phyloP scores from a whole-genome alignment of 768 basidiomycete species.

The Auricularia cornea region DNA sequence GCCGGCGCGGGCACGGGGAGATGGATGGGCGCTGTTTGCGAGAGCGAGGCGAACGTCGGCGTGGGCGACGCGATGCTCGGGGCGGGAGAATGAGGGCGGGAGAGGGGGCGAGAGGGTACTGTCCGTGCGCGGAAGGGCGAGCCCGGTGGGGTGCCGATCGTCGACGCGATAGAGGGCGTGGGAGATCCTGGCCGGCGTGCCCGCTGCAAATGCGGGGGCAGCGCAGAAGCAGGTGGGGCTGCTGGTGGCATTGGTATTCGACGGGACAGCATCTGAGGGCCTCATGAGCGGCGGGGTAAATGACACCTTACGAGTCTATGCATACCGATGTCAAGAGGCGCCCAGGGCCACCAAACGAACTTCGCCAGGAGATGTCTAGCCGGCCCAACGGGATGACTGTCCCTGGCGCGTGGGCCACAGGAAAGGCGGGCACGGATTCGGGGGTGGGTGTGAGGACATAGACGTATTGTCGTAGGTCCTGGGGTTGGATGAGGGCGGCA shows the following conservation, averaged over 20 bases:
- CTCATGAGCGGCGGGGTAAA: background rate
- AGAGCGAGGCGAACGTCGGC: constrained; percentile 16
- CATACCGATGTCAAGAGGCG: constrained; percentile 73
- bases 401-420: constrained; percentile 50
- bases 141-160: constrained; percentile 18
- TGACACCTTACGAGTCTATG: constrained; percentile 1
- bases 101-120: constrained; percentile 41
- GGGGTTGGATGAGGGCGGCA: constrained; percentile 69
- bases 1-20: constrained; percentile 14
- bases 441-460: constrained; percentile 59
- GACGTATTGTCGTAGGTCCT: constrained; percentile 80
- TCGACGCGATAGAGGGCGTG: constrained; percentile 10
- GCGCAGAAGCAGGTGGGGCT: constrained; percentile 53
- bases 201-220: constrained; percentile 71
- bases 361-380: constrained; percentile 83
- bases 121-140: constrained; percentile 31
- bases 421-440: constrained; percentile 26
- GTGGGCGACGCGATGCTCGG: constrained; percentile 44
- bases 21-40: constrained; percentile 33
- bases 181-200: constrained; percentile 9
- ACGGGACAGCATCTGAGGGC: constrained; percentile 60
- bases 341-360: constrained; percentile 78
- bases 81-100: constrained; percentile 28
- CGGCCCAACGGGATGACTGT: constrained; percentile 72
- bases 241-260: constrained; percentile 45